Percentiles rank a stretch among this genome's conserved stretches.
Conservation (phyloP, 352 stramenopile genomes). For the Phytophthora syringae region DNA sequence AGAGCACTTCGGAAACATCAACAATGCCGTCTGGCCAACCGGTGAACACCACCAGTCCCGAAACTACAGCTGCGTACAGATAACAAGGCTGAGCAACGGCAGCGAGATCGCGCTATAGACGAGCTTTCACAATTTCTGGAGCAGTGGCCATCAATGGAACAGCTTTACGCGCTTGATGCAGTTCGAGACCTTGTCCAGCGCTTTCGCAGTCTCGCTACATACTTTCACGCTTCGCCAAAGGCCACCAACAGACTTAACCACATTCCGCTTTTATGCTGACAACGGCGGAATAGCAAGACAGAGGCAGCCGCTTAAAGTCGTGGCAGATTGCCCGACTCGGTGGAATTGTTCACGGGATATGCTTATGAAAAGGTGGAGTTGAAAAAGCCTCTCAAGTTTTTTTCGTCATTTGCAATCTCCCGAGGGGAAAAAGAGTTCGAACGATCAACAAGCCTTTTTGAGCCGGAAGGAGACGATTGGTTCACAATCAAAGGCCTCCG, state of each 20-base stretch:
- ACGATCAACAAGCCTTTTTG: too few relatives aligned
- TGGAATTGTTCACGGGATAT: constrained; percentile 21
- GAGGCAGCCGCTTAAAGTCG: too few relatives aligned
- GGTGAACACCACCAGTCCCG: too few relatives aligned
- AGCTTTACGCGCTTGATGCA: too few relatives aligned
- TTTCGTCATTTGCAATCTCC: neutral
- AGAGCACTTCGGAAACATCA: too few relatives aligned
- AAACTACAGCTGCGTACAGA: too few relatives aligned
- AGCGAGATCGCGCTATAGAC: too few relatives aligned
- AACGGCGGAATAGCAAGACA: too few relatives aligned
- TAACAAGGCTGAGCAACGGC: too few relatives aligned
- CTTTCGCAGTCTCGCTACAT: neutral
- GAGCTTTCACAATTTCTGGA: too few relatives aligned
- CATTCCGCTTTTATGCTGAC: constrained; percentile 3
- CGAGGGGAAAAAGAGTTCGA: constrained; percentile 12
- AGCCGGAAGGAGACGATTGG: constrained; percentile 4
- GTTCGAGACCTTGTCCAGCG: neutral
- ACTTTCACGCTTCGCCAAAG: constrained; percentile 14
- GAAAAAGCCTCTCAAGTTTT: constrained; percentile 1
- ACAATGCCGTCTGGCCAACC: too few relatives aligned
- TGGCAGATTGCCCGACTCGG: constrained; percentile 12
- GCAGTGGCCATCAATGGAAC: too few relatives aligned
- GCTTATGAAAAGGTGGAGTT: constrained; percentile 9
- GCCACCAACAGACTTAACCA: constrained; percentile 1
- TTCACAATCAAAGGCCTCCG: constrained; percentile 13